Conservation (phyloP, 129 eudicot species). For the Glebionis coronaria region DNA sequence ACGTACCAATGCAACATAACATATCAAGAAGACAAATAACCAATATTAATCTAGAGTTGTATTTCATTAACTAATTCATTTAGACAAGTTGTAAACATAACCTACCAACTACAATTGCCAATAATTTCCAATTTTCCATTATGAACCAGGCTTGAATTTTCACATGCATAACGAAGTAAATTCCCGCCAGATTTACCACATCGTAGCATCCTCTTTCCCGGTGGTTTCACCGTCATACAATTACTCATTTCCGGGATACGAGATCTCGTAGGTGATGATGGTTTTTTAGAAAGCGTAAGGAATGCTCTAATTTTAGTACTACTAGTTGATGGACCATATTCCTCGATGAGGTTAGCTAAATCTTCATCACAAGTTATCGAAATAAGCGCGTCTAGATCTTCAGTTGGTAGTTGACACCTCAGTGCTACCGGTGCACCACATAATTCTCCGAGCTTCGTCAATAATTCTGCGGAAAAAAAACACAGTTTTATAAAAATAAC, state of each 20-base stretch:
- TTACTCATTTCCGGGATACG: too few species aligned
- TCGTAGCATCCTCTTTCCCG: conserved; percentile 27
- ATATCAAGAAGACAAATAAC: too few species aligned
- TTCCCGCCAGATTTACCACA: conserved; percentile 31
- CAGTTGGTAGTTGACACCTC: conserved; percentile 75
- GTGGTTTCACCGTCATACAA: too few species aligned
- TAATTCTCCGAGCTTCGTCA: conserved; percentile 57
- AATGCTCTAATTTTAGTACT: conserved; percentile 65
- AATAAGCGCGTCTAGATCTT: conserved; percentile 73
- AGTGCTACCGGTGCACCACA: conserved; percentile 54
- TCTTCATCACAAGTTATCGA: conserved; percentile 75
- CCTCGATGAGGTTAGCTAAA: conserved; percentile 66
- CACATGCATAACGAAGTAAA: conserved; percentile 38
- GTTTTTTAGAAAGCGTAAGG: conserved; percentile 22
- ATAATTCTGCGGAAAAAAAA: conserved; percentile 62
- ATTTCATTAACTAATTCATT: too few species aligned
- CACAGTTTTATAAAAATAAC: too few species aligned
- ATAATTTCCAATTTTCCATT: too few species aligned
- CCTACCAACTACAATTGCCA: conserved; percentile 18
- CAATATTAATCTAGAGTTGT: too few species aligned
- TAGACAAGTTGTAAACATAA: too few species aligned
- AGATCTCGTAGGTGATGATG: too few species aligned
- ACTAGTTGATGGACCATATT: conserved; percentile 63
- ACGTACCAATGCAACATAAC: too few species aligned
- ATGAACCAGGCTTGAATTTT: conserved; percentile 45